Evolutionary conservation across 2,329 filamentous ascomycete genomes (phyloP).

Genomic region (Paecilomyces variotii): DNA sequence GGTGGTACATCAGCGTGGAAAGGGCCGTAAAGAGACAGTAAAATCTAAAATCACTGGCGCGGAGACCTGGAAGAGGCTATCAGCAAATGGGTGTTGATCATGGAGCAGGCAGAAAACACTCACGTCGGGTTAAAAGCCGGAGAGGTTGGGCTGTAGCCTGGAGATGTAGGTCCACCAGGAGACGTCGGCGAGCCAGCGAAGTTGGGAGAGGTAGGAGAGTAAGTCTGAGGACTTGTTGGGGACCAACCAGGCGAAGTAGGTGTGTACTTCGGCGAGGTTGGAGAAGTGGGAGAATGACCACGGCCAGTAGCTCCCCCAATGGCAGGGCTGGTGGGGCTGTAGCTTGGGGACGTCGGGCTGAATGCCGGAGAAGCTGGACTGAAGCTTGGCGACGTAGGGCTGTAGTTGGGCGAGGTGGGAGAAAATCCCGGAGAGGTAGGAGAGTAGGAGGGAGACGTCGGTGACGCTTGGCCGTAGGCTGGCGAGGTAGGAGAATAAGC

Average conservation of each 20-base stretch:
- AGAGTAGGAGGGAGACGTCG: conserved; percentile 47
- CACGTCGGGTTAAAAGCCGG: conserved; percentile 37
- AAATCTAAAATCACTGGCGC: conserved; percentile 28
- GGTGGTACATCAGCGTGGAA: conserved; percentile 27
- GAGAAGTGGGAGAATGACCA: conserved; percentile 38
- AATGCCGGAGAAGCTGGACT: conserved; percentile 44
- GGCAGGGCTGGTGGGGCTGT: conserved; percentile 48
- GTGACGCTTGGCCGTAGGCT: conserved; percentile 59
- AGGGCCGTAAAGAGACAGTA: conserved; percentile 12
- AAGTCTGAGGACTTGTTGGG: conserved; percentile 39
- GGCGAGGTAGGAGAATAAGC: conserved; percentile 73
- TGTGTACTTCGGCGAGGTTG: conserved; percentile 47
- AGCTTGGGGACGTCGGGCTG: conserved; percentile 52
- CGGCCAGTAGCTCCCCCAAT: conserved; percentile 32
- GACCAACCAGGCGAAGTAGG: conserved; percentile 47
- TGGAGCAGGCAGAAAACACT: conserved; percentile 12
- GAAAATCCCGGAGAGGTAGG: conserved; percentile 49
- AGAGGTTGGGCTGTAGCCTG: conserved; percentile 38
- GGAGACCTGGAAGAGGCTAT: conserved; percentile 25
- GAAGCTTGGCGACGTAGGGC: conserved; percentile 51
- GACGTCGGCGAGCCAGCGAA: conserved; percentile 40
- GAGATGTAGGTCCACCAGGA: conserved; percentile 32
- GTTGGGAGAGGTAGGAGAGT: conserved; percentile 44
- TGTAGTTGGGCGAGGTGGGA: conserved; percentile 54
- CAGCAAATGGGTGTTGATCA: conserved; percentile 6